Evolutionary conservation across 805 yeast species (phyloP).

Genomic region (Ogataea neopini): DNA sequence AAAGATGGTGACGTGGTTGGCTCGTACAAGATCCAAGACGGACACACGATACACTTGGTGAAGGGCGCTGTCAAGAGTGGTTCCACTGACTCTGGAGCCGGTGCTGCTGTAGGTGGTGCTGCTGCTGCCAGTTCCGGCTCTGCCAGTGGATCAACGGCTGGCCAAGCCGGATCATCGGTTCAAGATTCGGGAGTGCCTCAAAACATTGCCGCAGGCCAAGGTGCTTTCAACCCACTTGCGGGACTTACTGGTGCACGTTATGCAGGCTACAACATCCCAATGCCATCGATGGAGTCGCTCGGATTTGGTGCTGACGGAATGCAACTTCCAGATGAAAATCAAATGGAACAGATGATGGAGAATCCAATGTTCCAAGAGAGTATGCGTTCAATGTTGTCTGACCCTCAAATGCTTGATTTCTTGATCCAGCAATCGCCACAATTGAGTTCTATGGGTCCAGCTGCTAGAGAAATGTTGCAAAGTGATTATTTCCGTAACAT

Average conservation of each 20-base stretch:
- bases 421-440: conserved; percentile 83
- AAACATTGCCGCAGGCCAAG: conserved; percentile 83
- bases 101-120: background rate
- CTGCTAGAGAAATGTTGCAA: conserved; percentile 81
- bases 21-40: conserved; percentile 77
- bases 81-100: conserved; percentile 18
- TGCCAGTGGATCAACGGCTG: conserved; percentile 28
- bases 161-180: conserved; percentile 27
- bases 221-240: conserved; percentile 86
- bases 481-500: conserved; percentile 79
- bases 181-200: conserved; percentile 54
- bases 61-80: conserved; percentile 60
- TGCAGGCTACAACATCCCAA: conserved; percentile 81
- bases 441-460: conserved; percentile 84
- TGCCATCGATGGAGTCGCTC: conserved; percentile 67
- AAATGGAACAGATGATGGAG: conserved; percentile 71
- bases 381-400: conserved; percentile 77
- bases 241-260: conserved; percentile 94
- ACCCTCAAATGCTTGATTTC: conserved; percentile 86
- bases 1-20: conserved; percentile 78
- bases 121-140: conserved; percentile 22
- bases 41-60: conserved; percentile 87
- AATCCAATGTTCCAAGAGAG: conserved; percentile 80
- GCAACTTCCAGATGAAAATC: conserved; percentile 77
- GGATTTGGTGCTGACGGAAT: conserved; percentile 91